Evolutionary conservation across 495 filamentous ascomycete species (phyloP), one percentile per base, ranked within the genome.

Genomic region (Penicillium robsamsonii): DNA sequence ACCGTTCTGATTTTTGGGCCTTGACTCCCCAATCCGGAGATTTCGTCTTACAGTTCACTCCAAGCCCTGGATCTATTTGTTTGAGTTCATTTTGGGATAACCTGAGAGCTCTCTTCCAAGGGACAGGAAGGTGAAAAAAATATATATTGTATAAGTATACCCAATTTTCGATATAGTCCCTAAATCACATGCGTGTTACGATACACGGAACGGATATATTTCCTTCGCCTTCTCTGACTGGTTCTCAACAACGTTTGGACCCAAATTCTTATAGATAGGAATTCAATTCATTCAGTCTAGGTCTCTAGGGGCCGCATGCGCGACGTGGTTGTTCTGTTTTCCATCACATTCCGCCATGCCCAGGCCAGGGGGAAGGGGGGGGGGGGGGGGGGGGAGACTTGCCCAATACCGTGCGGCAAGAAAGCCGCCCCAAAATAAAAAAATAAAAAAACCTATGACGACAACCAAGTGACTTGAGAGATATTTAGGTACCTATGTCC

Each of bases 261-360:
- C 52, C 18, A 13, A 53, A 24, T 7, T 10, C 25, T 5, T 11
- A 35, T 6, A 10, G 13, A 22, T 43, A 41, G 9, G 22, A 31
- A 54, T 46, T 4, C 15, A 29, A 46, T 54, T 24, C 31, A 27
- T 30, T 37, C 31, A 45, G 13, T 46, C 33, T 46, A 54, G 52
- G 55, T 57, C 57, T 53, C 33, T 40, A 52, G 40, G 53, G 59
- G 57, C 47, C 58, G 53, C 51, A 55, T 57, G 48, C 43, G 51
- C 59, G 53, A 67, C 64, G 64, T 67, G 61, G 64, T 67, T 64
- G 57, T 54, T 64, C 51, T 62, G 13, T 55, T 53, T 50, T 46
- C 53, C 52, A 57, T 52, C 10, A 37, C 55, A 53, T 59, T 29
- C 56, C 50, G 59, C 50, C 30, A 41, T 52, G 52, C 41, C 53